A percentile compares a stretch with the other conserved stretches of the same genome.
Evolutionary conservation across 129 eudicot genomes (phyloP).

Genomic region (Apium graveolens): DNA sequence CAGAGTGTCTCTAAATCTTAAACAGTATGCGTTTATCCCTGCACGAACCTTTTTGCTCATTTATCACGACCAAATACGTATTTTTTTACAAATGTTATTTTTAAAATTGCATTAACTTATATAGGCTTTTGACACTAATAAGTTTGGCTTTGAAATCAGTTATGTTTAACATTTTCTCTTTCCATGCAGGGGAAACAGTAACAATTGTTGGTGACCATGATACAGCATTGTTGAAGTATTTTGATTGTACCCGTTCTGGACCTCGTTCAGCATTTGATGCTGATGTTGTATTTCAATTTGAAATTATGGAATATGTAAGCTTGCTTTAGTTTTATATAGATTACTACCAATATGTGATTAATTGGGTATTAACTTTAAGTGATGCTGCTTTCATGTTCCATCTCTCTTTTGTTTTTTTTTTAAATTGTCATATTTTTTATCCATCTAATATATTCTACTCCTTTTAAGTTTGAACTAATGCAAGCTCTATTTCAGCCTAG

Average conservation of each 20-base stretch:
- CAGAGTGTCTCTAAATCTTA: background rate
- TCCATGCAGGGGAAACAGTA: conserved; percentile 73
- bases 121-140: background rate
- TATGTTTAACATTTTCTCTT: background rate
- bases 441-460: background rate
- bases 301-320: conserved; percentile 99
- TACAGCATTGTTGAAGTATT: conserved; percentile 68
- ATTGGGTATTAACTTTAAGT: conserved; percentile 6
- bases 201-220: conserved; percentile 94
- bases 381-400: background rate
- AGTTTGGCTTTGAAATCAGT: background rate
- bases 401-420: background rate
- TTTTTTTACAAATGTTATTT: background rate
- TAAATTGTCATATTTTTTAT: background rate
- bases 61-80: background rate
- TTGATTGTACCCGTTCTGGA: conserved; percentile 92
- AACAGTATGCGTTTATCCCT: background rate
- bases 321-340: conserved; percentile 2
- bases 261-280: conserved; percentile 94
- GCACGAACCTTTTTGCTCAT: background rate
- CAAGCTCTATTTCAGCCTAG: background rate
- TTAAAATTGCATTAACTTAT: background rate
- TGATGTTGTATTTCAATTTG: conserved; percentile 89
- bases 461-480: background rate
- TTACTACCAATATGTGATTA: background rate